Evolutionary conservation across 495 filamentous ascomycete genomes (phyloP).

Genomic region (Penicilliopsis zonata): DNA sequence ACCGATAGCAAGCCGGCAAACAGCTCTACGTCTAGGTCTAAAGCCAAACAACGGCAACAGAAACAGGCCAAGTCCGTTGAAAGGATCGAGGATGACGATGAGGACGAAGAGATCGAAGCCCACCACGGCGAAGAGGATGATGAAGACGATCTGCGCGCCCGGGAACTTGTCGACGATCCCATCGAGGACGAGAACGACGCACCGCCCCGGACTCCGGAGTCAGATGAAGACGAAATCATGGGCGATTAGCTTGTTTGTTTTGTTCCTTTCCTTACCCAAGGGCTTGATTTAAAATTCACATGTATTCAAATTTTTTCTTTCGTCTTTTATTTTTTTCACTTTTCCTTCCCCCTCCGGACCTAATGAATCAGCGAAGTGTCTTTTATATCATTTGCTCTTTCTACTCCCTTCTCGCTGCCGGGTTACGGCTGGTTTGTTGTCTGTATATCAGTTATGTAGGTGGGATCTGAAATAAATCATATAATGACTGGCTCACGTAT

Average conservation of each 20-base stretch:
- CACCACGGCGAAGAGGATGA: constrained; percentile 40
- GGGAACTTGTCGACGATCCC: constrained; percentile 48
- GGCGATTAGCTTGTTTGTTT: constrained; percentile 41
- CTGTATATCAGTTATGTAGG: no score
- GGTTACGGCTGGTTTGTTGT: no score
- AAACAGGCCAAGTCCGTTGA: constrained; percentile 25
- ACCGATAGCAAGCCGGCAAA: constrained; percentile 47
- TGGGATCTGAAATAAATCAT: no score
- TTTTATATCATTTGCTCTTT: no score
- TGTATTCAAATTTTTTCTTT: not conserved
- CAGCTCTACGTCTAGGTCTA: constrained; percentile 25
- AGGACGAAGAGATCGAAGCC: constrained; percentile 37
- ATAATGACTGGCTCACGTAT: no score
- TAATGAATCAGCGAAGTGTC: no score
- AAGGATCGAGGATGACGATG: constrained; percentile 33
- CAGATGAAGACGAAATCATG: constrained; percentile 57
- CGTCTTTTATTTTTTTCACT: no score
- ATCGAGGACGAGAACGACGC: constrained; percentile 33
- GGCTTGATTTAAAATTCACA: no score
- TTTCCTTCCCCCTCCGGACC: no score
- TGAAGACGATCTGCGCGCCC: constrained; percentile 48
- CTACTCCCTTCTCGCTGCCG: no score
- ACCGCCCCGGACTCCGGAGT: constrained; percentile 29
- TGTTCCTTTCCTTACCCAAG: no score
- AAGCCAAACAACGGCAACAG: constrained; percentile 16